Evolutionary conservation across 2,329 filamentous ascomycete species (phyloP).

Genomic region (Orbilia ellipsospora): DNA sequence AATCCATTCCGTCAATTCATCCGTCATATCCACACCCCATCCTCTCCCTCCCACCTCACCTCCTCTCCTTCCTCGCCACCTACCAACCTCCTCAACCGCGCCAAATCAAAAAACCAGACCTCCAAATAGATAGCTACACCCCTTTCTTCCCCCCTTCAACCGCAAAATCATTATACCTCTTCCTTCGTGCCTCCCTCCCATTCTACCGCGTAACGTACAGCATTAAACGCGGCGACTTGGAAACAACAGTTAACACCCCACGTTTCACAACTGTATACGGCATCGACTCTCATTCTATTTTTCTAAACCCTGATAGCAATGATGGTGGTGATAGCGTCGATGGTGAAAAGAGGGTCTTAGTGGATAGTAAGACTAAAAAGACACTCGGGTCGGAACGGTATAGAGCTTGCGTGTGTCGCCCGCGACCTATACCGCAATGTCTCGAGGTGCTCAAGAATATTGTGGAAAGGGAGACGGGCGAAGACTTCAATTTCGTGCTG

Average conservation of each 20-base stretch:
- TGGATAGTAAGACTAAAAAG: slow-evolving; percentile 64
- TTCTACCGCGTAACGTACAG: slow-evolving; percentile 81
- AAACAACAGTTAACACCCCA: slow-evolving; percentile 71
- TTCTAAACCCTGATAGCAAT: slow-evolving; percentile 63
- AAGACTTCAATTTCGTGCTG: slow-evolving; percentile 79
- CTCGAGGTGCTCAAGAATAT: slow-evolving; percentile 72
- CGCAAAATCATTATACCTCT: slow-evolving; percentile 73
- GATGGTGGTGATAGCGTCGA: slow-evolving; percentile 57
- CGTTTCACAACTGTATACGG: slow-evolving; percentile 70
- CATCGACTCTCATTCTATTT: slow-evolving; percentile 72
- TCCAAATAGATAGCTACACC: slow-evolving; percentile 80
- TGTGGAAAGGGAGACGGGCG: slow-evolving; percentile 74
- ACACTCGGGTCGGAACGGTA: slow-evolving; percentile 67
- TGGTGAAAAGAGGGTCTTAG: slow-evolving; percentile 56
- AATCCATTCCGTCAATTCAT: slow-evolving; percentile 22
- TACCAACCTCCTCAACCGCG: slow-evolving; percentile 3
- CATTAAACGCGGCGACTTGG: slow-evolving; percentile 72
- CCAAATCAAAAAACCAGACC: slow-evolving; percentile 72
- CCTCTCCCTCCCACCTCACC: slow-evolving; percentile 18
- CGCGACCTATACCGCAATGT: slow-evolving; percentile 77
- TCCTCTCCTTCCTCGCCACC: slow-evolving; percentile 26
- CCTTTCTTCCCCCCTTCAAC: slow-evolving; percentile 74
- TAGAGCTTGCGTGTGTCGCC: slow-evolving; percentile 65
- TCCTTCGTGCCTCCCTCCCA: slow-evolving; percentile 76
- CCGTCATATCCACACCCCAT: slow-evolving; percentile 40